These are phyloP conservation scores for Diaporthe ampelina DNA, from an alignment of 2,329 filamentous ascomycete species.

Conservation along the genomic window DNA sequence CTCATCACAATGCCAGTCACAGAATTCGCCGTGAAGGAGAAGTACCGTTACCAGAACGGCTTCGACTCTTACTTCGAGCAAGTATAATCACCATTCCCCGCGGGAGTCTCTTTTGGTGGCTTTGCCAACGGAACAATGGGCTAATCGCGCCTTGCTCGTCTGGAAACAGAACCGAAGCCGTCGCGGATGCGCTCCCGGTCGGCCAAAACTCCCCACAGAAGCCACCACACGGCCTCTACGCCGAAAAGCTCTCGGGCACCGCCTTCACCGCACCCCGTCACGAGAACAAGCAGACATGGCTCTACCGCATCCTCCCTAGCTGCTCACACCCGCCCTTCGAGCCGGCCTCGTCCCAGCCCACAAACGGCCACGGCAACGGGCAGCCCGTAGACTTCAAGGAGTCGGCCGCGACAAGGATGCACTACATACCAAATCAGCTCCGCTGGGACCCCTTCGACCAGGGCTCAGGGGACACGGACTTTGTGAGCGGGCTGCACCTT, in stretches of 20 bases:
- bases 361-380: constrained; percentile 43
- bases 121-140: neutral
- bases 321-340: constrained; percentile 71
- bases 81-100: constrained; percentile 47
- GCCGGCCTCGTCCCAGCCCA: constrained; percentile 54
- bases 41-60: constrained; percentile 83
- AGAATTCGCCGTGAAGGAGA: constrained; percentile 62
- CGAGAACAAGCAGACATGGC: constrained; percentile 79
- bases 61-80: constrained; percentile 85
- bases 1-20: constrained; percentile 62
- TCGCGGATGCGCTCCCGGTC: constrained; percentile 80
- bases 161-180: constrained; percentile 76
- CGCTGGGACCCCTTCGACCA: constrained; percentile 84
- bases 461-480: constrained; percentile 65
- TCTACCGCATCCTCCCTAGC: constrained; percentile 78
- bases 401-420: constrained; percentile 61
- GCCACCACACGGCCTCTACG: constrained; percentile 82
- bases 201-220: constrained; percentile 88
- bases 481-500: constrained; percentile 73
- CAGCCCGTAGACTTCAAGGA: constrained; percentile 45
- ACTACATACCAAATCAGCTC: constrained; percentile 85
- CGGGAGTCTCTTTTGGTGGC: neutral
- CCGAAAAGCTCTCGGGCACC: constrained; percentile 82
- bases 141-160: neutral
- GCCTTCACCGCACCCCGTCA: constrained; percentile 78